phyloP scores from a whole-genome alignment of 2,329 filamentous ascomycete genomes.

The Epicoccum nigrum region DNA sequence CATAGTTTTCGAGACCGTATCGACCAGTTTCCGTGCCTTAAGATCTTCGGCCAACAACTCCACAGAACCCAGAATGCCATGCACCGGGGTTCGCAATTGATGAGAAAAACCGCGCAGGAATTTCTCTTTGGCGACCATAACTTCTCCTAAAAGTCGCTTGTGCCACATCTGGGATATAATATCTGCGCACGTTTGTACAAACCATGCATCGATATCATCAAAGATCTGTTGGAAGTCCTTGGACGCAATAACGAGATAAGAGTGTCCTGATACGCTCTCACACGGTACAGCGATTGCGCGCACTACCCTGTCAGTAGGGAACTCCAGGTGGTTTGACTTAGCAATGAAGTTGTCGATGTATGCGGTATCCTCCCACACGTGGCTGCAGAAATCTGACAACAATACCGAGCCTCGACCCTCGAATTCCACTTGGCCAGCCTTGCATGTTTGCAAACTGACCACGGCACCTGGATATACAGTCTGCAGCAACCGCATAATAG shows the following conservation, averaged over 20 bases:
- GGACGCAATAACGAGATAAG: not conserved
- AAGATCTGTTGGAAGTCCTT: not conserved
- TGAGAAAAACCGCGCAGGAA: slow-evolving; percentile 2
- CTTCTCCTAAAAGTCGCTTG: slow-evolving; percentile 1
- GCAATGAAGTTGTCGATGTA: not conserved
- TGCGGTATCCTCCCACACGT: not conserved
- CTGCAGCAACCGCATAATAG: not conserved
- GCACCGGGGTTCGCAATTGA: not conserved
- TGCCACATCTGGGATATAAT: slow-evolving; percentile 1
- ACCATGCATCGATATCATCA: slow-evolving; percentile 1
- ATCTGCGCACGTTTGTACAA: not conserved
- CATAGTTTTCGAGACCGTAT: not conserved
- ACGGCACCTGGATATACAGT: not conserved
- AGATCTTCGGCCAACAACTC: not conserved
- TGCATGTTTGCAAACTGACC: not conserved
- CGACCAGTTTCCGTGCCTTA: not conserved
- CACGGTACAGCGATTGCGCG: not conserved
- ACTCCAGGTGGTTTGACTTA: not conserved
- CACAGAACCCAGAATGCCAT: slow-evolving; percentile 1
- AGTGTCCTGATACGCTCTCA: not conserved
- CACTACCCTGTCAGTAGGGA: not conserved
- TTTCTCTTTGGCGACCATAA: slow-evolving; percentile 1
- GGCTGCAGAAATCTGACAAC: not conserved
- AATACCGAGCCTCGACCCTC: not conserved
- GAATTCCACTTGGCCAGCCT: not conserved